Evolutionary conservation across 257 asterid genomes (phyloP).

Genomic region (Fraxinus anomala): DNA sequence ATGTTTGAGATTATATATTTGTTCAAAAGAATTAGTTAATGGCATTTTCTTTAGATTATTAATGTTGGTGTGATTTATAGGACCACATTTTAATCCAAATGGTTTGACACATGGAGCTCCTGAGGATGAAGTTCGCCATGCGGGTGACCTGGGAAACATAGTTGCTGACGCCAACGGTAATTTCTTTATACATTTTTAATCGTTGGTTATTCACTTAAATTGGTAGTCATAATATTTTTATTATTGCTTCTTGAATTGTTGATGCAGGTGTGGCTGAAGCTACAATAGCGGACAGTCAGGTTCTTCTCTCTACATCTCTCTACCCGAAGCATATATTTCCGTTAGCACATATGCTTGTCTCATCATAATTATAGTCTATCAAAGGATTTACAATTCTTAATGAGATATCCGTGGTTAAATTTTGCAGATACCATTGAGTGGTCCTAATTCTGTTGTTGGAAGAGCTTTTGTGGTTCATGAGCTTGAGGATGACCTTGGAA

Average conservation of each 20-base stretch:
- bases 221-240: neutral
- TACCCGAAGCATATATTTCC: neutral
- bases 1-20: slow-evolving; percentile 16
- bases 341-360: neutral
- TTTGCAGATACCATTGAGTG: slow-evolving; percentile 75
- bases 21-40: slow-evolving; percentile 5
- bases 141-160: slow-evolving; percentile 99
- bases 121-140: slow-evolving; percentile 88
- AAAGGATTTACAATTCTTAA: neutral
- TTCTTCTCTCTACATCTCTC: slow-evolving; percentile 23
- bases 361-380: slow-evolving; percentile 10
- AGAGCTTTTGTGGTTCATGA: slow-evolving; percentile 97
- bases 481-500: slow-evolving; percentile 94
- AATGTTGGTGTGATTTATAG: slow-evolving; percentile 37
- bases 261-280: slow-evolving; percentile 88
- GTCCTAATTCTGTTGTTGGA: slow-evolving; percentile 87
- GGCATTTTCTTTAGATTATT: slow-evolving; percentile 6
- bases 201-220: neutral
- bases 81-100: slow-evolving; percentile 89
- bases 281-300: slow-evolving; percentile 80
- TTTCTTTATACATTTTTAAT: slow-evolving; percentile 4
- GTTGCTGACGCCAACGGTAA: slow-evolving; percentile 89
- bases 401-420: neutral
- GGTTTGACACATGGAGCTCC: slow-evolving; percentile 93
- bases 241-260: slow-evolving; percentile 18